Conservation (phyloP, 176 grass and related monocot species). For the Leersia perrieri region DNA sequence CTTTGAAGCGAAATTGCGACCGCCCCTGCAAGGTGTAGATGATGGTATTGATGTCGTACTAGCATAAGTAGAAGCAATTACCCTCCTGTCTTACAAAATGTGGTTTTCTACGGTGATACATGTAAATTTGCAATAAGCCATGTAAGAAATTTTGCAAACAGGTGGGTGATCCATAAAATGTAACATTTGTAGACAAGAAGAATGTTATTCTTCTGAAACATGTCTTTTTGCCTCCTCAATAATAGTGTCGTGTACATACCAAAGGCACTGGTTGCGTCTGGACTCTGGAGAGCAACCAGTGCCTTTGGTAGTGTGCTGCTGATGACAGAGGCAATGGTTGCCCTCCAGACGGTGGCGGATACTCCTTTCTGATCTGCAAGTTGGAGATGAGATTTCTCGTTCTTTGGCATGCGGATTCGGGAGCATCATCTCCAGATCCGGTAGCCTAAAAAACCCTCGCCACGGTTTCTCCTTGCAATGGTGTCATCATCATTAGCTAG, state of each 20-base stretch:
- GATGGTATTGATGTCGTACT: slow-evolving; percentile 27
- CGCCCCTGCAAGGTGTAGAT: slow-evolving; percentile 29
- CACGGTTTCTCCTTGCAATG: no score
- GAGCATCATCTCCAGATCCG: no score
- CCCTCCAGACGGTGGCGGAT: no score
- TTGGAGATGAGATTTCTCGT: no score
- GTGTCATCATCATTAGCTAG: no score
- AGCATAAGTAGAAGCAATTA: neutral
- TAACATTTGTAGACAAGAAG: neutral
- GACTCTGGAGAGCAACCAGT: no score
- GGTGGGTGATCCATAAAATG: neutral
- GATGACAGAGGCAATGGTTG: no score
- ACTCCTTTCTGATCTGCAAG: no score
- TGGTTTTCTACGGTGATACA: neutral
- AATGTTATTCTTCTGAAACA: neutral
- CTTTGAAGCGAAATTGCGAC: slow-evolving; percentile 46
- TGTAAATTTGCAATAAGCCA: slow-evolving; percentile 38
- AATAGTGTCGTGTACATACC: neutral
- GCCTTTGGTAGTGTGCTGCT: no score
- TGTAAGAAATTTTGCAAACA: neutral
- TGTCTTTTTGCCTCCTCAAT: neutral
- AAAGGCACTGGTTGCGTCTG: no score
- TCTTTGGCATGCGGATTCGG: no score
- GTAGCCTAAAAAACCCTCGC: no score
- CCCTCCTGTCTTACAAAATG: neutral